phyloP scores from a whole-genome alignment of 2,329 filamentous ascomycete species.

The Colletotrichum abscissum region DNA sequence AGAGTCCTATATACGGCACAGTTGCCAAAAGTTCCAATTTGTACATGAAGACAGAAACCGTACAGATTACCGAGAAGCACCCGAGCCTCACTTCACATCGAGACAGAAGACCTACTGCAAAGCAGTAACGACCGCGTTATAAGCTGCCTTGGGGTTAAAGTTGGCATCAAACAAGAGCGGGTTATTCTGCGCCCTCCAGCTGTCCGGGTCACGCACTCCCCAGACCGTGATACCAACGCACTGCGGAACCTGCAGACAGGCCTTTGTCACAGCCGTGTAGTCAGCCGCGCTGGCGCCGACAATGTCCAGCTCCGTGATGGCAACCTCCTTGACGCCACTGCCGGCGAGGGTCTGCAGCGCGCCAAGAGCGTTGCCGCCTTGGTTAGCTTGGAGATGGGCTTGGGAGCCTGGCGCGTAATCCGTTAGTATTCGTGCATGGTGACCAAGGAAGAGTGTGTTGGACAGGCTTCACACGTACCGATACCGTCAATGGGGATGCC shows the following conservation, averaged over 20 bases:
- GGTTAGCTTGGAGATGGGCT: slow-evolving; percentile 61
- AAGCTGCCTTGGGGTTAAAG: slow-evolving; percentile 63
- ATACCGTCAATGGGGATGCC: slow-evolving; percentile 76
- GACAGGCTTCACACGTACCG: slow-evolving; percentile 39
- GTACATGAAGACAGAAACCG: background rate
- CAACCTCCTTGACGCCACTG: slow-evolving; percentile 65
- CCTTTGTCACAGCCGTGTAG: slow-evolving; percentile 68
- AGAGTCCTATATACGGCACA: background rate
- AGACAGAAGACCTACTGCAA: slow-evolving; percentile 35
- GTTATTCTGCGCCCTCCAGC: slow-evolving; percentile 60
- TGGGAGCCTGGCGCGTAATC: slow-evolving; percentile 54
- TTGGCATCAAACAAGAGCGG: slow-evolving; percentile 65
- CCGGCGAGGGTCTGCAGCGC: slow-evolving; percentile 65
- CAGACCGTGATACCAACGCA: slow-evolving; percentile 77
- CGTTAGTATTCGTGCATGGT: background rate
- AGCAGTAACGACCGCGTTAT: slow-evolving; percentile 56
- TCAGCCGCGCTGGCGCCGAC: slow-evolving; percentile 64
- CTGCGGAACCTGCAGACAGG: slow-evolving; percentile 66
- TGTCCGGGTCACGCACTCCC: slow-evolving; percentile 62
- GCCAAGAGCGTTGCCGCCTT: slow-evolving; percentile 55
- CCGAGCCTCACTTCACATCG: background rate
- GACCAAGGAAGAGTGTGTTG: background rate
- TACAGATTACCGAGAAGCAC: too few relatives aligned
- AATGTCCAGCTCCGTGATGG: slow-evolving; percentile 78
- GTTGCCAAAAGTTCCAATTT: background rate